Evolutionary conservation across 1,284 basidiomycete species (phyloP).

Genomic region (Phenoliferia sp.): DNA sequence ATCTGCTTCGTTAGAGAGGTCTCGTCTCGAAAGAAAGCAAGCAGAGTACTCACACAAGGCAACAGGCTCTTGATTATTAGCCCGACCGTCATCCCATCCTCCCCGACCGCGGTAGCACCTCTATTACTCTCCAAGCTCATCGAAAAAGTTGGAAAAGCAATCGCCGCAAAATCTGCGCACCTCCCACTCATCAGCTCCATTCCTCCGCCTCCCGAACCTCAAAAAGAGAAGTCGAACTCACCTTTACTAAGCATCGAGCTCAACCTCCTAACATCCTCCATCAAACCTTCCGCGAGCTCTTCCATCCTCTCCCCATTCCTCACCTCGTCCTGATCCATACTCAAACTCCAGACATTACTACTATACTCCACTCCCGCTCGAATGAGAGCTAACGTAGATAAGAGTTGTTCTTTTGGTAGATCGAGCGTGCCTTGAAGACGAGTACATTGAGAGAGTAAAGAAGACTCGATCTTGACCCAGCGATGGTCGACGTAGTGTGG

Average conservation of each 20-base stretch:
- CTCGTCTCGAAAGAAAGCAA: neutral
- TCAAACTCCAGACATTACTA: constrained; percentile 26
- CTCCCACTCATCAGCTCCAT: neutral
- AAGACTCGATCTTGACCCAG: constrained; percentile 71
- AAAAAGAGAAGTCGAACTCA: constrained; percentile 37
- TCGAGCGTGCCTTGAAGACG: constrained; percentile 42
- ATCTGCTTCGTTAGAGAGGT: neutral
- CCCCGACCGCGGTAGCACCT: constrained; percentile 52
- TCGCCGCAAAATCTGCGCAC: constrained; percentile 56
- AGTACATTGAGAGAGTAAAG: constrained; percentile 65
- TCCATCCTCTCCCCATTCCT: constrained; percentile 48
- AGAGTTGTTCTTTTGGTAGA: constrained; percentile 33
- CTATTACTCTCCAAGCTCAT: constrained; percentile 48
- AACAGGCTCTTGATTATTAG: constrained; percentile 59
- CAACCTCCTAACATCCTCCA: constrained; percentile 51
- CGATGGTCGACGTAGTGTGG: constrained; percentile 64
- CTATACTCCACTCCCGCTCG: constrained; percentile 32
- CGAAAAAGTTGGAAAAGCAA: constrained; percentile 62
- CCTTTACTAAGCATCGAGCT: constrained; percentile 56
- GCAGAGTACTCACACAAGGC: constrained; percentile 58
- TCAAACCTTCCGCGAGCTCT: constrained; percentile 50
- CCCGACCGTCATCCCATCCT: constrained; percentile 62
- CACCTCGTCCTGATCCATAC: neutral
- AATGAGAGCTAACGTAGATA: constrained; percentile 36
- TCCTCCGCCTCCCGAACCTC: neutral